Evolutionary conservation across 2,329 filamentous ascomycete genomes (phyloP), one percentile per base, ranked within the genome.

Genomic region (Calonectria naviculata): DNA sequence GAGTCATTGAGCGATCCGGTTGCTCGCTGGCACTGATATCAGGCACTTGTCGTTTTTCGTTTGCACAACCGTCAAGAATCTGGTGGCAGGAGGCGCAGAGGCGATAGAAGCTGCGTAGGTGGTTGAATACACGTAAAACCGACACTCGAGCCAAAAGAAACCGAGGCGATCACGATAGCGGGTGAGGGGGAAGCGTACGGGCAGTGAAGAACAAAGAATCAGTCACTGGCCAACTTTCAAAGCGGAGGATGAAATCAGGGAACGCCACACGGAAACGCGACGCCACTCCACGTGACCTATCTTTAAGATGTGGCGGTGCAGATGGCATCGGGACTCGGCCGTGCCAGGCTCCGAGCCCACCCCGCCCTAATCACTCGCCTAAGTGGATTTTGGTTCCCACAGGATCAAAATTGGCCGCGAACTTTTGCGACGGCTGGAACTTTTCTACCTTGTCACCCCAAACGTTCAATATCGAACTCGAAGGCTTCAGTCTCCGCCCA

Each of bases 401-500:
- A 83, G 75, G 75, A 75, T 78, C 78, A 79, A 81, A 82, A 80
- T 78, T 78, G 70, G 42, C 47, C 71, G 71, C 71, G 63, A 74
- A 75, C 73, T 74, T 73, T 73, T 66, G 72, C 52, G 56, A 74
- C 75, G 67, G 70, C 62, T 73, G 72, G 54, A 76, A 79, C 78
- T 79, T 81, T 80, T 77, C 73, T 76, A 76, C 77, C 76, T 79
- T 74, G 74, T 76, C 78, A 75, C 70, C 75, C 76, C 78, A 78
- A 78, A 78, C 80, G 79, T 81, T 81, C 78, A 80, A 83, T 80
- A 81, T 82, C 90, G 94, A 93, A 97, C 95, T 94, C 90, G 94
- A 97, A 95, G 95, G 93, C 91, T 82, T 97, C 96, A 98, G 96
- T 98, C 96, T 98, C 96, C 96, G 95, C 93, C 90, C 92, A 94